Conservation (phyloP, 306 rosid species). For the Castanea sativa region DNA sequence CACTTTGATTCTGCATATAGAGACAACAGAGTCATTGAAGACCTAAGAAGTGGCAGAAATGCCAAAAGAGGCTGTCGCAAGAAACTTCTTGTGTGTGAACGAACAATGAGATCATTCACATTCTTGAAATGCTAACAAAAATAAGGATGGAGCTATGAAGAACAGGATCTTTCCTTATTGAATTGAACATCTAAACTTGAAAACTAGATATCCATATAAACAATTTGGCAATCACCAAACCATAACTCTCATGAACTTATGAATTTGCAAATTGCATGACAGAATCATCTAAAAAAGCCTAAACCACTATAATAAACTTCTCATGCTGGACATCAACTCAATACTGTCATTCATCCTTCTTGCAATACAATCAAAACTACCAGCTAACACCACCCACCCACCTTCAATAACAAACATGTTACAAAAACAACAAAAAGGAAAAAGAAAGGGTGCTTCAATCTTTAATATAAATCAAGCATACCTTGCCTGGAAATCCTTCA, state of each 20-base stretch:
- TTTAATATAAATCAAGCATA: slow-evolving; percentile 43
- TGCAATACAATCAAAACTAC: too few species aligned
- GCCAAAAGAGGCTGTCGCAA: not conserved
- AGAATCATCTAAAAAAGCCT: not conserved
- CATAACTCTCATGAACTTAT: not conserved
- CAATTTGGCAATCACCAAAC: not conserved
- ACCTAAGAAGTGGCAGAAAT: not conserved
- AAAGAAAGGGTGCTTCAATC: slow-evolving; percentile 1
- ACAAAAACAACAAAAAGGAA: not conserved
- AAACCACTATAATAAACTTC: not conserved
- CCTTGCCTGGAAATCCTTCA: slow-evolving; percentile 85
- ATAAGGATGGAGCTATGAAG: not conserved
- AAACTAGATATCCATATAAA: not conserved
- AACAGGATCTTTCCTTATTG: not conserved
- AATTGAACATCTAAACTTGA: not conserved
- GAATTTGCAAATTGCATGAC: not conserved
- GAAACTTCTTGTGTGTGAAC: not conserved
- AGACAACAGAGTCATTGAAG: too few species aligned
- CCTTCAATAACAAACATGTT: too few species aligned
- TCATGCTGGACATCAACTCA: not conserved
- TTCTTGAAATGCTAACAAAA: not conserved
- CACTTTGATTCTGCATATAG: too few species aligned
- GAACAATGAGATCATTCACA: not conserved
- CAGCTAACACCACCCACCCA: too few species aligned
- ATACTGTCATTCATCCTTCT: not conserved